These are phyloP conservation scores for Sphaceloma murrayae DNA, from an alignment of 2,329 filamentous ascomycete species.

Conservation along the genomic window DNA sequence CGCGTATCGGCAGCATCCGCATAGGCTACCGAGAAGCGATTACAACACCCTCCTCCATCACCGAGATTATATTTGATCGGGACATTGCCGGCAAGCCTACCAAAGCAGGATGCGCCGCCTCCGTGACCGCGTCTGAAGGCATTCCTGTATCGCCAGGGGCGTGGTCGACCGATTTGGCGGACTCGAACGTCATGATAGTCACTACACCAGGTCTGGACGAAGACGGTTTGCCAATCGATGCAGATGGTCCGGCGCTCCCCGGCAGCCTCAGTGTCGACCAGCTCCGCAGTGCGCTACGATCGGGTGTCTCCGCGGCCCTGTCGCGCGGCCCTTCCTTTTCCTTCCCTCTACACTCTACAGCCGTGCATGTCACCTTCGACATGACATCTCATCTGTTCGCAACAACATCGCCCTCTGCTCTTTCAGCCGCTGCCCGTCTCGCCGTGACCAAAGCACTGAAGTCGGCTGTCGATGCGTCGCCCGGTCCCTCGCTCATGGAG, in stretches of 20 bases:
- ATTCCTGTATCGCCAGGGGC: conserved; percentile 25
- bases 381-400: conserved; percentile 53
- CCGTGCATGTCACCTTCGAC: conserved; percentile 61
- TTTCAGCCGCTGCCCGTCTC: conserved; percentile 56
- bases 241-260: conserved; percentile 43
- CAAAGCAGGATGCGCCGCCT: conserved; percentile 64
- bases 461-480: conserved; percentile 44
- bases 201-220: conserved; percentile 41
- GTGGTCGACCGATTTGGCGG: conserved; percentile 36
- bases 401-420: conserved; percentile 57
- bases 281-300: conserved; percentile 52
- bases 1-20: conserved; percentile 76
- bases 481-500: conserved; percentile 64
- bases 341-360: conserved; percentile 69
- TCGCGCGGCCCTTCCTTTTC: conserved; percentile 72
- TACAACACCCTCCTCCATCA: conserved; percentile 45
- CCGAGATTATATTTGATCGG: conserved; percentile 62
- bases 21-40: conserved; percentile 90
- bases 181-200: conserved; percentile 62
- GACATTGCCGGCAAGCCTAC: conserved; percentile 70
- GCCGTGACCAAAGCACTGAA: conserved; percentile 63
- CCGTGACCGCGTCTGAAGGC: conserved; percentile 51
- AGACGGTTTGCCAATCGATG: conserved; percentile 32
- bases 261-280: conserved; percentile 42
- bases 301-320: conserved; percentile 73